Evolutionary conservation across 1,139 yeast genomes (phyloP), one percentile per base, ranked within the genome.

Genomic region (Arxiozyma heterogenica): DNA sequence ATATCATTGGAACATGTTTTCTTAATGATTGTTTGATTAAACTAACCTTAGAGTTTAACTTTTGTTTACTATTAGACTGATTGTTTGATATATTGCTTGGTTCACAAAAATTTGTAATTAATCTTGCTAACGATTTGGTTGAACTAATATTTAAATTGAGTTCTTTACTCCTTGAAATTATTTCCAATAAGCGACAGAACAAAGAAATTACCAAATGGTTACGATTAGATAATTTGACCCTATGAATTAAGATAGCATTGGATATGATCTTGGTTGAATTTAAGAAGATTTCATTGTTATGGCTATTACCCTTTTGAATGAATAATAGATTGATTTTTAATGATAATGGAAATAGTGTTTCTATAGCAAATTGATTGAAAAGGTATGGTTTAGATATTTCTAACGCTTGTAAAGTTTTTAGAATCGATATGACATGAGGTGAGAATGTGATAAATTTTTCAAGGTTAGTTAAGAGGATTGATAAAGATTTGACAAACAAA

Each of bases 51-150:
- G 93, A 82, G 21, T 78, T 83, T 54, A 86, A 71, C 2, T 74
- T 68, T 27, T 69, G 64, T 27, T 63, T 68, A 64, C 46, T 66
- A 64, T 42, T 61, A 20, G 56, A 27, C 15, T 58, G 57, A 25
- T 57, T 59, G 20, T 55, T 57, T 11, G 63, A 53, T 54, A 60
- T 50, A 60, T 64, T 54, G 47, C 71, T 68, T 1, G 96, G 95
- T 59, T 88, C 95, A 72, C 95, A 87, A 47, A 86, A 71, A 62
- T 86, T 85, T 39, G 77, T 72, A 53, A 89, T 64, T 20, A 87
- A 69, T 62, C 96, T 78, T 1, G 84, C 69, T 55, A 73, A 80
- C 0, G 82, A 69, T 8, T 71, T 65, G 0, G 84, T 86, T 3
- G 64, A 60, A 5, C 43, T 50, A 2, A 45, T 27, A 4, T 64